Percentiles rank a stretch among this genome's conserved stretches.
Conservation (phyloP, 805 yeast genomes). For the Candida argentea region DNA sequence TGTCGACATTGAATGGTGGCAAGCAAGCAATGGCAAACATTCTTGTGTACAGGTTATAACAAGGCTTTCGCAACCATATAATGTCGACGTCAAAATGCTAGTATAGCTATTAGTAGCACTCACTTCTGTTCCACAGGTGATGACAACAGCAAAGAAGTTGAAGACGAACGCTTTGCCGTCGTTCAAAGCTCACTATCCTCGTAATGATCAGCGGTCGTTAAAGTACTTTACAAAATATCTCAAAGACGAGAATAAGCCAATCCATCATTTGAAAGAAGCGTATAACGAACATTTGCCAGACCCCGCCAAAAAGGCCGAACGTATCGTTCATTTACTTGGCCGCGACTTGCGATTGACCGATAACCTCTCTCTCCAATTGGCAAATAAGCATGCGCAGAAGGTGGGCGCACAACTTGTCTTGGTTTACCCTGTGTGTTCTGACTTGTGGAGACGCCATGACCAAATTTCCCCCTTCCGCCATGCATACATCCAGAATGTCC, state of each 20-base stretch:
- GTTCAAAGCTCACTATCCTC: constrained; percentile 2
- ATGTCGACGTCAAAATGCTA: neutral
- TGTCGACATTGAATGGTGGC: too few relatives aligned
- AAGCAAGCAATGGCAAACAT: too few relatives aligned
- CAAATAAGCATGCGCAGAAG: constrained; percentile 21
- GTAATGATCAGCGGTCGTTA: constrained; percentile 1
- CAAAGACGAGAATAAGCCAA: constrained; percentile 22
- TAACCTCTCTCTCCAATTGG: constrained; percentile 30
- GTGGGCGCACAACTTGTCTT: constrained; percentile 25
- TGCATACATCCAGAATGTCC: constrained; percentile 24
- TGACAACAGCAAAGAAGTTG: constrained; percentile 1
- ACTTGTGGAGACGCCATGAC: constrained; percentile 32
- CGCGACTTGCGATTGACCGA: constrained; percentile 37
- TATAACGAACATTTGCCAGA: neutral
- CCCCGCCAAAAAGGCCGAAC: neutral
- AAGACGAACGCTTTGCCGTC: neutral
- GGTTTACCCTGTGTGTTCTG: constrained; percentile 30
- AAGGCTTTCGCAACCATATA: neutral
- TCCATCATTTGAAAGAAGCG: constrained; percentile 9
- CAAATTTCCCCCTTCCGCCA: constrained; percentile 32
- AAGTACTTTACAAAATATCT: constrained; percentile 12
- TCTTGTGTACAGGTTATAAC: neutral
- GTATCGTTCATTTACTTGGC: constrained; percentile 22
- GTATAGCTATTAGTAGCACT: too few relatives aligned
- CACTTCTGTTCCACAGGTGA: too few relatives aligned